Evolutionary conservation across 2,329 filamentous ascomycete species (phyloP).

Genomic region (Neopestalotiopsis clavispora): DNA sequence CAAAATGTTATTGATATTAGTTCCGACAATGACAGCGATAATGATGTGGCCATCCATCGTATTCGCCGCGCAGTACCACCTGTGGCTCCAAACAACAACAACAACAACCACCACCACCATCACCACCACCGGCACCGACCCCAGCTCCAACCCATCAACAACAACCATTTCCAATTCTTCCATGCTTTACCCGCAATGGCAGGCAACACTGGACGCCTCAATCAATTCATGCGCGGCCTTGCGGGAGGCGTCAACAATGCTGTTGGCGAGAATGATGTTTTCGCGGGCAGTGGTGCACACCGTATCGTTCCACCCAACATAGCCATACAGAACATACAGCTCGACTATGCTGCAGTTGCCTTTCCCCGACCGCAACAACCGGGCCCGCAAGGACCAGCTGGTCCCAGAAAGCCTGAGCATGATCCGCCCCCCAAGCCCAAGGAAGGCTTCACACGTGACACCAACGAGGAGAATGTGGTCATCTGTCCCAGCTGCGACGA

Average conservation of each 20-base stretch:
- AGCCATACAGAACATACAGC: slow-evolving; percentile 20
- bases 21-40: slow-evolving; percentile 30
- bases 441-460: slow-evolving; percentile 81
- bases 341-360: slow-evolving; percentile 31
- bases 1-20: slow-evolving; percentile 30
- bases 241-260: not conserved
- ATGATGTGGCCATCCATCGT: not conserved
- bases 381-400: slow-evolving; percentile 11
- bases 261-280: not conserved
- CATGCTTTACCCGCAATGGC: slow-evolving; percentile 5
- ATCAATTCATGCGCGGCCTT: no score
- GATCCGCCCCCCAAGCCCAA: slow-evolving; percentile 68
- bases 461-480: slow-evolving; percentile 72
- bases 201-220: not conserved
- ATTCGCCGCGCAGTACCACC: not conserved
- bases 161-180: not conserved
- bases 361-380: slow-evolving; percentile 20
- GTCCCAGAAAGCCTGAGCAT: slow-evolving; percentile 54
- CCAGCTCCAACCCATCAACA: slow-evolving; percentile 8
- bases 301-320: not conserved
- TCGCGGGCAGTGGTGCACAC: not conserved
- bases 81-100: not conserved
- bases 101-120: slow-evolving; percentile 11
- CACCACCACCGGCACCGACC: slow-evolving; percentile 14
- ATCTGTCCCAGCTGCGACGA: slow-evolving; percentile 87